Evolutionary conservation across 192 early-diverging fungal genomes (phyloP), one percentile per base, ranked within the genome.

Genomic region (Physocladia obscura): DNA sequence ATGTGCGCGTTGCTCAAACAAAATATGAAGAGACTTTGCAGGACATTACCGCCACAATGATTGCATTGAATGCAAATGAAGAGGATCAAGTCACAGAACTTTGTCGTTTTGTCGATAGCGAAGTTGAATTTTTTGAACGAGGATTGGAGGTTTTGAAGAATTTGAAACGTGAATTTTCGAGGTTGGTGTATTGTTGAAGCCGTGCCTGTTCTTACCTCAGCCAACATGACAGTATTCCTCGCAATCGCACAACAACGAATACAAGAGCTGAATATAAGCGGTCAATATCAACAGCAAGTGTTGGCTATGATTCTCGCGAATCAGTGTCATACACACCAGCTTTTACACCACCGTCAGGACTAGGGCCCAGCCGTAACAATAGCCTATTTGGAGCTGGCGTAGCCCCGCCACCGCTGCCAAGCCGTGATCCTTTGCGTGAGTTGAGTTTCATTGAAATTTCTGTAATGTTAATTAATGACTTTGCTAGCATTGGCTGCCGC

Each of bases 1-100:
- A 98, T 56, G 84, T 90, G 71, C 87, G 92, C 32, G 88, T 91
- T 0, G 88, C 94, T 8, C 94, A 94, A 76, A 77, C 86, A 22
- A 96, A 95, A 74, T 98, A 97, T 68, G 95, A 98, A 57, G 96
- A 97, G 70, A 92, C 92, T 8, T 34, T 70, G 40, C 57, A 57
- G 48, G 89, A 92, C 49, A 70, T 93, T 21, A n/a, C n/a, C n/a
- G n/a, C 83, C 2, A 81, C 89, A 50, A 98, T 98, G 93, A 75
- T 89, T 75, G 73, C 81, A 40, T 80, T 98, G 62, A 88, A 93
- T 74, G 89, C 93, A 13, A 87, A 85, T 52, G 94, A 97, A 80
- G 81, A 81, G 39, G 78, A 78, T 49, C 80, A 82, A 36, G 47
- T 84, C 57, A 62, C 76, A 31, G 80, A 82, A 15, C 76, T 90